These are phyloP conservation scores for Iris macrosiphon DNA, from an alignment of 106 monocot genomes.

Conservation along the genomic window DNA sequence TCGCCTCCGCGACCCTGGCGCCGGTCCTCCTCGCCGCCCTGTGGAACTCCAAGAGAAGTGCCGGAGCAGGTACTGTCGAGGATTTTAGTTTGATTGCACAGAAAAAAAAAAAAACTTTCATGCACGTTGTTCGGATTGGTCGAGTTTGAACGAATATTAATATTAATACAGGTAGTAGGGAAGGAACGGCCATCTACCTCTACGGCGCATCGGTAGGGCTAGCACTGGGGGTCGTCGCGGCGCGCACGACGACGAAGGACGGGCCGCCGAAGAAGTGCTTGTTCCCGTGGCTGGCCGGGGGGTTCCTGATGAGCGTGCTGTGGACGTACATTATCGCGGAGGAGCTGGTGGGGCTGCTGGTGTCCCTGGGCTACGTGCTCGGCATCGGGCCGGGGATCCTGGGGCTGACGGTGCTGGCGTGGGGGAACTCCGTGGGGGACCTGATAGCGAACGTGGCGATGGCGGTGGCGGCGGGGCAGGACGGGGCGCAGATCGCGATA, in stretches of 20 bases:
- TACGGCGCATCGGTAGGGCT: constrained; percentile 13
- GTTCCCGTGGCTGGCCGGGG: constrained; percentile 41
- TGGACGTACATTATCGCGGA: constrained; percentile 48
- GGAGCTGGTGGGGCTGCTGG: constrained; percentile 41
- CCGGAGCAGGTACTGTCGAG: no score
- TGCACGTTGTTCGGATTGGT: no score
- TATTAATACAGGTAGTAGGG: constrained; percentile 6
- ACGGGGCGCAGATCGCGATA: constrained; percentile 48
- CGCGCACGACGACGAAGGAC: constrained; percentile 10
- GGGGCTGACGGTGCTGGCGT: constrained; percentile 50
- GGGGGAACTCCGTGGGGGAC: constrained; percentile 59
- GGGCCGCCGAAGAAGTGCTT: constrained; percentile 24
- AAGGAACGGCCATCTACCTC: constrained; percentile 6
- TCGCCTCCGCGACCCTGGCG: constrained; percentile 22
- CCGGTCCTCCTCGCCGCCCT: constrained; percentile 33
- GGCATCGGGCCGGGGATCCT: constrained; percentile 40
- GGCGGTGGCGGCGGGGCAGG: constrained; percentile 28
- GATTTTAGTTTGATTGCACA: no score
- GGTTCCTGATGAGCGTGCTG: constrained; percentile 59
- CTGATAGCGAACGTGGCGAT: constrained; percentile 44
- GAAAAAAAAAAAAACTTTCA: no score
- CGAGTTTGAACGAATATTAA: no score
- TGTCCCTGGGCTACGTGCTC: constrained; percentile 31
- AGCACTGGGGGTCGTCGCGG: constrained; percentile 19
- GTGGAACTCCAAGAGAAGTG: constrained; percentile 25